Evolutionary conservation across 192 early-diverging fungal species (phyloP), one percentile per base, ranked within the genome.

Genomic region (Irineochytrium annulatum): DNA sequence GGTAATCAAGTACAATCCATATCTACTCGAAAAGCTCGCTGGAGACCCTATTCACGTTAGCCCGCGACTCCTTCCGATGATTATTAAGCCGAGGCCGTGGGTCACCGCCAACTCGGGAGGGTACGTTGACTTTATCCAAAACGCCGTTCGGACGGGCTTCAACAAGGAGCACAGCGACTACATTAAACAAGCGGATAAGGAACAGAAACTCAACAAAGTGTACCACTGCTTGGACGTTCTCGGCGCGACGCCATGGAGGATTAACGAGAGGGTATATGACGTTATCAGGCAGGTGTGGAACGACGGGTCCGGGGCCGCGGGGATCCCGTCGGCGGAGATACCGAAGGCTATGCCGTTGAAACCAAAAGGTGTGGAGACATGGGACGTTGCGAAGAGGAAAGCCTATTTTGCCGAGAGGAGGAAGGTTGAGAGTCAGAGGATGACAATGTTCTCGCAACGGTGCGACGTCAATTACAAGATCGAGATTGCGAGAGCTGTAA

Each of bases 391-490:
- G 33, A 60, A 27, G 17, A 70, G 46, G 46, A 29, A 34, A 29
- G 41, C 43, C 52, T 76, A 72, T 56, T 67, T 85, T 55, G 55
- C 68, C 2, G 64, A 45, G 35, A n/a, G 3, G 3, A n/a, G 52
- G n/a, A 65, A 65, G 34, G 34, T 69, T 14, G 32, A 64, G 16
- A 32, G 59, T 8, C 80, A 76, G 34, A 66, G 87, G 68, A 71
- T 71, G 27, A 73, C 86, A 35, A 78, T 74, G 22, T 92, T 91
- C 70, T 91, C 90, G 63, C 75, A 86, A 62, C 84, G 95, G 51
- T 95, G 92, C 60, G 86, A 89, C 70, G 87, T 86, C 57, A 96
- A 95, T 75, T 95, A 95, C 79, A 93, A 93, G 75, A 80, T 98
- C 27, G 93, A 94, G 71, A 94, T 94, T 73, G 95, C 95, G 11